Evolutionary conservation across 2,329 filamentous ascomycete species (phyloP), one percentile per base, ranked within the genome.

Genomic region (Coniochaeta prunicola): DNA sequence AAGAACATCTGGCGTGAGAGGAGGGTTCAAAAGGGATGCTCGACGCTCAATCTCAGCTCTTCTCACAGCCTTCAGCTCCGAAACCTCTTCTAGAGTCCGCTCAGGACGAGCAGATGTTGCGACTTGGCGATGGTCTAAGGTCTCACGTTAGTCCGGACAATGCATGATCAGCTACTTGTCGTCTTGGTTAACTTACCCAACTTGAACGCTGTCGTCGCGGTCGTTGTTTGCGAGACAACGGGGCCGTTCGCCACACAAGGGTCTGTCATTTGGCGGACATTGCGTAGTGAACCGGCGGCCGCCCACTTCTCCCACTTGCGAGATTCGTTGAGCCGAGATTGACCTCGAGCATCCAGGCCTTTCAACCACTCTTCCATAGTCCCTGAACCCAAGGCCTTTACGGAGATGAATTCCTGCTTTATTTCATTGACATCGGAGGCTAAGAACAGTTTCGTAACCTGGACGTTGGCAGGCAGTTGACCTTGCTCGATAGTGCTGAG

Each of bases 351-450:
- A 48, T 85, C 81, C 3, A 94, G 79, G 10, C 90, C 90, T 71
- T 92, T 92, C 31, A 86, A 77, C 90, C 90, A 94, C 70, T 92
- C 90, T 64, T 91, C 87, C 4, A 82, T 80, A 12, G 87, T 83
- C 45, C 86, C 86, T 50, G 79, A 66, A n/a, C 90, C 88, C 64
- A 90, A 79, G n/a, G 76, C 73, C 64, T 84, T 83, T 58, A 86
- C 88, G 5, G 83, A 76, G 48, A 82, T 75, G 64, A 90, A 84
- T 66, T 90, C 85, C 33, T 75, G 69, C 59, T 81, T 81, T 62
- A 92, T 80, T 8, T 78, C 77, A 28, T 86, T 79, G 36, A 91
- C 78, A 59, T 92, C 83, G 28, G 76, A 68, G 53, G 80, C 80
- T 70, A 81, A 85, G 67, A 87, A 92, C 55, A 85, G 76, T 69